Percentiles rank a stretch among this genome's conserved stretches.
Conservation (phyloP, 129 eudicot species). For the Tanacetum coccineum region DNA sequence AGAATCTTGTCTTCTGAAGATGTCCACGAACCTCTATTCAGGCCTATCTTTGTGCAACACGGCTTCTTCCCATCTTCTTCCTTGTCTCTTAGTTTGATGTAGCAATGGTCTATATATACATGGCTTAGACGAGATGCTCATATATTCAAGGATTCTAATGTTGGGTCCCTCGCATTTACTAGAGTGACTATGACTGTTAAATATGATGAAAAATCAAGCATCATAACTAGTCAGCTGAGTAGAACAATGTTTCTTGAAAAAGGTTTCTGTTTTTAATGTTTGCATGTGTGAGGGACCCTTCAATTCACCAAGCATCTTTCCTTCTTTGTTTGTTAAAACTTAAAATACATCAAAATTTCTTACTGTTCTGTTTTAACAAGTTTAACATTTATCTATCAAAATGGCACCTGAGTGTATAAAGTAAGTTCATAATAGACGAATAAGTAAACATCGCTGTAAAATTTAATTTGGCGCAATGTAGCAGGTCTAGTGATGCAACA, state of each 20-base stretch:
- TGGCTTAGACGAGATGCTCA: too few relatives aligned
- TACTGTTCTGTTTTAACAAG: too few relatives aligned
- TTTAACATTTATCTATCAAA: too few relatives aligned
- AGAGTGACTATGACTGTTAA: background rate
- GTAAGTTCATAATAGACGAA: too few relatives aligned
- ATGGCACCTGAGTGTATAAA: too few relatives aligned
- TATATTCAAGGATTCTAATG: too few relatives aligned
- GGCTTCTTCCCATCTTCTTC: constrained; percentile 39
- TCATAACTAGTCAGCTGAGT: background rate
- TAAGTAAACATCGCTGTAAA: too few relatives aligned
- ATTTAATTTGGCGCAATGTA: too few relatives aligned
- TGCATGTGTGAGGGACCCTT: constrained; percentile 1
- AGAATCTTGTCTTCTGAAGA: constrained; percentile 47
- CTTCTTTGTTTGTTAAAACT: background rate
- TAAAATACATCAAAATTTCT: too few relatives aligned
- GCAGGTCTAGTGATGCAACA: too few relatives aligned
- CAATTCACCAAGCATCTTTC: background rate
- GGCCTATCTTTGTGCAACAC: constrained; percentile 39
- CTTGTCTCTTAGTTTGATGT: background rate
- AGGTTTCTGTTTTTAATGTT: background rate
- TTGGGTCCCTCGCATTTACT: background rate
- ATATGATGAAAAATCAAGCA: background rate
- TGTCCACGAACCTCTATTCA: constrained; percentile 48
- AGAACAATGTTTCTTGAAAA: background rate
- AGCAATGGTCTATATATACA: too few relatives aligned